Percentiles rank a stretch among this genome's conserved stretches.
Evolutionary conservation across 2,329 filamentous ascomycete genomes (phyloP).

Genomic region (Scortechinia acanthostroma): DNA sequence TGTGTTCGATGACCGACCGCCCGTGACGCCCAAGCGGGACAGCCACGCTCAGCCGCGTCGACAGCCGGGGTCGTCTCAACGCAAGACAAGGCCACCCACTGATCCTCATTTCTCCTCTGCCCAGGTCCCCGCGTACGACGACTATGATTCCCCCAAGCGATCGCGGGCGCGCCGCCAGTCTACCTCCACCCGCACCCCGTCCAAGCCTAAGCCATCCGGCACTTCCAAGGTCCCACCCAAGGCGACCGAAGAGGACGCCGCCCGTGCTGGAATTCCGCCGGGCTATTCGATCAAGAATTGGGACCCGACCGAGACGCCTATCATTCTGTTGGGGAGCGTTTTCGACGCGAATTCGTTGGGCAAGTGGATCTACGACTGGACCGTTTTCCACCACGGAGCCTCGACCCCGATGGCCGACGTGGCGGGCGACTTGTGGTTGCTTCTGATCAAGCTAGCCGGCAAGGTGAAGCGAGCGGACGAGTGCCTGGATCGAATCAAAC

Average conservation of each 20-base stretch:
- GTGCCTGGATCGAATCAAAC: slow-evolving; percentile 64
- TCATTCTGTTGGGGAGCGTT: slow-evolving; percentile 87
- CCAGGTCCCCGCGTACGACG: not conserved
- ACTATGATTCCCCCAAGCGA: not conserved
- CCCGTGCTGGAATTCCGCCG: slow-evolving; percentile 68
- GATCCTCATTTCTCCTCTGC: not conserved
- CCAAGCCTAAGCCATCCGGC: slow-evolving; percentile 11
- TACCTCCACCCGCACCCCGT: slow-evolving; percentile 23
- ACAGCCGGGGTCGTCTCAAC: not conserved
- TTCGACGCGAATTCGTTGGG: slow-evolving; percentile 96
- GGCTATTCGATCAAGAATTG: slow-evolving; percentile 97
- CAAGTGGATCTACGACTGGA: slow-evolving; percentile 99
- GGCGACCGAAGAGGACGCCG: slow-evolving; percentile 53
- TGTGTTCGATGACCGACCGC: not conserved
- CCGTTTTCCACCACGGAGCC: slow-evolving; percentile 79
- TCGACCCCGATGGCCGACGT: slow-evolving; percentile 80
- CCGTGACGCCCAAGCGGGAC: not conserved
- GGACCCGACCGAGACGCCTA: slow-evolving; percentile 90
- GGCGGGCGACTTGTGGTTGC: slow-evolving; percentile 88
- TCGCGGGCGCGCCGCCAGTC: slow-evolving; percentile 28
- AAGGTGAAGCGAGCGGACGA: slow-evolving; percentile 90
- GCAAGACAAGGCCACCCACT: not conserved
- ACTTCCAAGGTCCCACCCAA: slow-evolving; percentile 25
- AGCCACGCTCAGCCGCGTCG: not conserved
- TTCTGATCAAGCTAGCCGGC: slow-evolving; percentile 85